Evolutionary conservation across 108 stramenopile genomes (phyloP), one percentile per base, ranked within the genome.

Genomic region (Fragilaria crotonensis): DNA sequence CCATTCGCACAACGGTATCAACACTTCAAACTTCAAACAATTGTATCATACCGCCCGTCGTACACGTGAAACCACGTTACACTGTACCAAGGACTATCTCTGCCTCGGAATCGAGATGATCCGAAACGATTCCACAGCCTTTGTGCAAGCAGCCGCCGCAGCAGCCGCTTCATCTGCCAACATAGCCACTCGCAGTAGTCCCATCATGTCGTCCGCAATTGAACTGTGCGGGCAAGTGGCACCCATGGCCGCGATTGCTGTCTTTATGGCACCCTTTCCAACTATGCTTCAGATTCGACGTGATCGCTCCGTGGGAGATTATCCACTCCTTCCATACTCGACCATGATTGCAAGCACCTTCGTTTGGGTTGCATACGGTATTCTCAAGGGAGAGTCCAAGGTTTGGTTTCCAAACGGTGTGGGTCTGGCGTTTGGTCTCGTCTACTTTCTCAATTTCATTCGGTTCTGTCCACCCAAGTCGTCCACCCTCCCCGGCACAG

Each of bases 311-410:
- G 75, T 83, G 0, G 83, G 81, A 7, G 71, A 60, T 11, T 41
- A 86, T 5, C 90, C 90, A 1, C 60, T 90, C 33, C 60, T 90
- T 29, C 88, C 88, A 2, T 89, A 89, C 49, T 76, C 80, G 11
- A 63, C 77, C 25, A 89, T 89, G 88, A 59, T 81, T 33, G 64
- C 70, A 1, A 73, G 66, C 52, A 56, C 71, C 27, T 78, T 78
- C 27, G 45, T 76, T 0, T 83, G 78, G 70, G 33, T 63, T 1
- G 19, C 53, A 25, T 83, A 89, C 55, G 88, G 88, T 20, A 19
- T 78, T 0, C 50, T 89, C 28, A 77, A 70, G 25, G 11, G 64
- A 4, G 71, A 77, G 59, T 41, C 70, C 2, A 66, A 54, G 4
- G 55, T 89, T 20, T 79, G 74, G 71, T 46, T 28, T 18, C 54